phyloP scores from a whole-genome alignment of 2,329 filamentous ascomycete genomes.

The Calycina herbarum region DNA sequence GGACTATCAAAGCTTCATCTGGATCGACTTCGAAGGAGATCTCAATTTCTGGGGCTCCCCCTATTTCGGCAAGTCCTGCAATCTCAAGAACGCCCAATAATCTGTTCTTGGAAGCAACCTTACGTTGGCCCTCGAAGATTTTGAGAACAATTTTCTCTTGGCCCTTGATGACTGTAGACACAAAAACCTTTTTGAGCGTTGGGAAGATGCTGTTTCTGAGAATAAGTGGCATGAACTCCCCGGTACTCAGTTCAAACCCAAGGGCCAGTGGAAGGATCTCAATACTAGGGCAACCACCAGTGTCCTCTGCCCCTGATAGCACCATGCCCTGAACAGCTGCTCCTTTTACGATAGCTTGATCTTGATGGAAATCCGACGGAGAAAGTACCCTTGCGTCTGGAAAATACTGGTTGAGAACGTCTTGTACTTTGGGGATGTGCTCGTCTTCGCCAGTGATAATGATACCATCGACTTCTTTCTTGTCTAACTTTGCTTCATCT shows the following conservation, averaged over 20 bases:
- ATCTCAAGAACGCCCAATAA: constrained; percentile 69
- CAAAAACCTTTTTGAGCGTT: constrained; percentile 32
- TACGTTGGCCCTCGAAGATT: constrained; percentile 68
- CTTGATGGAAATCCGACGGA: constrained; percentile 1
- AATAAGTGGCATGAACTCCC: constrained; percentile 15
- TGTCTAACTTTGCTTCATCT: constrained; percentile 10
- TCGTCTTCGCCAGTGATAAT: constrained; percentile 17
- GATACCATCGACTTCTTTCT: constrained; percentile 17
- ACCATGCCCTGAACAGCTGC: constrained; percentile 9
- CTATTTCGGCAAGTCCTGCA: constrained; percentile 53
- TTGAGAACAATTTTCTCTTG: constrained; percentile 65
- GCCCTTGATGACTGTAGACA: constrained; percentile 57
- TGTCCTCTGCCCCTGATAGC: not conserved
- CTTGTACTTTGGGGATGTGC: constrained; percentile 14
- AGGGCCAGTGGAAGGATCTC: constrained; percentile 12
- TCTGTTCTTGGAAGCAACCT: constrained; percentile 70
- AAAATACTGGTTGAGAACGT: constrained; percentile 16
- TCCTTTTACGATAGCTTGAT: constrained; percentile 11
- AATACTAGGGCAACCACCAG: not conserved
- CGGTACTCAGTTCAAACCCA: constrained; percentile 14
- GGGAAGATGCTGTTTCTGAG: constrained; percentile 16
- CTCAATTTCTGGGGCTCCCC: constrained; percentile 24
- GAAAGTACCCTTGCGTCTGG: not conserved
- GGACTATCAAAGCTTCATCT: constrained; percentile 25
- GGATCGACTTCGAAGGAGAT: constrained; percentile 20